Evolutionary conservation across 441 rosid genomes (phyloP).

Genomic region (Populus hybrid): DNA sequence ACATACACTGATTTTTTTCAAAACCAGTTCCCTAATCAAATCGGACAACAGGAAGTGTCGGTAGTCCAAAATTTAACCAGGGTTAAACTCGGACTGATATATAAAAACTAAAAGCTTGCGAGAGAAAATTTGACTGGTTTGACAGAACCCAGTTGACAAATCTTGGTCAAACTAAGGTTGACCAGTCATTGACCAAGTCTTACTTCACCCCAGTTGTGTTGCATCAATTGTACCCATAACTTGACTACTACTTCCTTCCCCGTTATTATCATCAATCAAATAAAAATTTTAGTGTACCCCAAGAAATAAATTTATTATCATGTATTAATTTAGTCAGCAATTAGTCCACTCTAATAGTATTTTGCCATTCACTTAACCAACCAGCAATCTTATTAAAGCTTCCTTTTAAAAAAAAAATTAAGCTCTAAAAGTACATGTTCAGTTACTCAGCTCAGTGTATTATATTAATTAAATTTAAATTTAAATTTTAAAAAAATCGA

Average conservation of each 20-base stretch:
- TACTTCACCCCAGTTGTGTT: not conserved
- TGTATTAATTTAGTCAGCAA: not conserved
- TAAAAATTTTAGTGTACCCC: not conserved
- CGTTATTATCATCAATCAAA: not conserved
- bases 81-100: not conserved
- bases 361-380: not conserved
- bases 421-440: not conserved
- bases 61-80: not conserved
- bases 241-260: not conserved
- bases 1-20: not conserved
- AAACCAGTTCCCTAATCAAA: not conserved
- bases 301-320: no score
- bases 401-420: not conserved
- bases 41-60: not conserved
- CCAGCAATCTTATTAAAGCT: not conserved
- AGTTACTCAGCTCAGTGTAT: not conserved
- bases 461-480: not conserved
- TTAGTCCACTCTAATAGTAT: not conserved
- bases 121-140: not conserved
- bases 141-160: not conserved
- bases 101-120: not conserved
- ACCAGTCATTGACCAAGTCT: not conserved
- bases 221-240: not conserved
- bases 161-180: not conserved
- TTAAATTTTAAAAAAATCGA: not conserved